Evolutionary conservation across 2,329 filamentous ascomycete species (phyloP), one percentile per base, ranked within the genome.

Genomic region (Alternaria arbusti): DNA sequence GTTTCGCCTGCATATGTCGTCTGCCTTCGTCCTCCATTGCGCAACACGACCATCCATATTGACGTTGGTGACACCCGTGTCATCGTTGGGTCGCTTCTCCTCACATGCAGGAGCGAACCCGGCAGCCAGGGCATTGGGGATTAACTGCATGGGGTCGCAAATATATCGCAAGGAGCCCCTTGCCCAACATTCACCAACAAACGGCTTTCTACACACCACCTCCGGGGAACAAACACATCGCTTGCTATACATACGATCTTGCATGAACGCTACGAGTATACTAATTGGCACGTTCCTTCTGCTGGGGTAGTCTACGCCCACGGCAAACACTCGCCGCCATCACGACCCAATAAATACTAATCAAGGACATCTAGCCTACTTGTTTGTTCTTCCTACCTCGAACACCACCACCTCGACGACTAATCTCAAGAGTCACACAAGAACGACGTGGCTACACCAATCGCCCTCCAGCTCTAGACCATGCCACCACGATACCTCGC

Each of bases 161-260:
- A 36, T 36, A 36, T 36, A 36, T 36, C 30, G 32, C 32, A 36
- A 32, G 54, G 22, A 40, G 32, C 45, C 26, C 11, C 45, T 45
- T 51, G 36, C n/a, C 55, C 30, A 44, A 43, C 55, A 49, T 26
- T 12, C 30, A 26, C 30, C n/a, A 22, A 30, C 30, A 45, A 56
- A 40, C 58, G 44, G 52, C 52, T 56, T 55, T 54, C 32, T n/a
- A 26, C 43, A 23, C 43, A 20, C 30, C 40, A 54, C 32, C 47
- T 40, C 59, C 59, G 43, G 49, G 58, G 43, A 62, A 62, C 55
- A 62, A 59, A 54, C 44, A 28, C 43, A 20, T 59, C 55, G 59
- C 55, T 54, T 54, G 12, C 58, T 22, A 17, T 32, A 47, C 17
- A 46, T 45, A 17, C 25, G 20, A 46, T 20, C 15, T 30, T 0